phyloP scores from a whole-genome alignment of 495 filamentous ascomycete genomes.

The Astrothelium subdiscretum region DNA sequence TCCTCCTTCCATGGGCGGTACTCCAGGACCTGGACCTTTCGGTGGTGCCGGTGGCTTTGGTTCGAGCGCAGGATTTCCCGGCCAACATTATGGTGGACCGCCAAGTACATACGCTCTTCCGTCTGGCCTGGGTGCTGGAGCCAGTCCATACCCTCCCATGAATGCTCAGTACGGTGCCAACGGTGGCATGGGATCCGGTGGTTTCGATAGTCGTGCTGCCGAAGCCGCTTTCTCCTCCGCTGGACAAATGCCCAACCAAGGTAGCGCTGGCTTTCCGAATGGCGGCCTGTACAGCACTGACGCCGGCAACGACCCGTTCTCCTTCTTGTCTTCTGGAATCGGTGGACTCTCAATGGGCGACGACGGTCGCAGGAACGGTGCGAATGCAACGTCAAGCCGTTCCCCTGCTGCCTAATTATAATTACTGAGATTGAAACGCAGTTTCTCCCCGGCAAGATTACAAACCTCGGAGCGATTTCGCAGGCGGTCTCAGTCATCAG shows the following conservation, averaged over 20 bases:
- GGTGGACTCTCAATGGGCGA: slow-evolving; percentile 19
- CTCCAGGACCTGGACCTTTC: slow-evolving; percentile 74
- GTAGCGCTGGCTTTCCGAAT: slow-evolving; percentile 28
- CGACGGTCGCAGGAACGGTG: slow-evolving; percentile 16
- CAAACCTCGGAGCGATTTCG: background rate
- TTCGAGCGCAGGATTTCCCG: slow-evolving; percentile 61
- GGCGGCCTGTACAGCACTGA: slow-evolving; percentile 6
- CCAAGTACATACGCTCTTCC: slow-evolving; percentile 84
- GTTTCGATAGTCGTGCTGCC: slow-evolving; percentile 85
- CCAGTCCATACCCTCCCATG: slow-evolving; percentile 71
- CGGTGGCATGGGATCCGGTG: slow-evolving; percentile 40
- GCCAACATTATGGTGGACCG: slow-evolving; percentile 78
- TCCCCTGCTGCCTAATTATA: background rate
- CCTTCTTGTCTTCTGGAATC: slow-evolving; percentile 19
- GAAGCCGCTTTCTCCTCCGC: slow-evolving; percentile 87
- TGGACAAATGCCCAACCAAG: slow-evolving; percentile 48
- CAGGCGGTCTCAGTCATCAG: background rate
- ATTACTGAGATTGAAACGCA: background rate
- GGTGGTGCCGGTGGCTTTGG: slow-evolving; percentile 57
- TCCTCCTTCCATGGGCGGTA: slow-evolving; percentile 62
- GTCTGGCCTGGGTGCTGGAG: slow-evolving; percentile 66
- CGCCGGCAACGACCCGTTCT: slow-evolving; percentile 9
- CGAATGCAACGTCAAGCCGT: background rate
- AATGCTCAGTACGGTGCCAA: slow-evolving; percentile 55
- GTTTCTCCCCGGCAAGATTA: background rate